These are phyloP conservation scores for Aureobasidium mangrovei DNA, from an alignment of 2,329 filamentous ascomycete species.

Conservation along the genomic window DNA sequence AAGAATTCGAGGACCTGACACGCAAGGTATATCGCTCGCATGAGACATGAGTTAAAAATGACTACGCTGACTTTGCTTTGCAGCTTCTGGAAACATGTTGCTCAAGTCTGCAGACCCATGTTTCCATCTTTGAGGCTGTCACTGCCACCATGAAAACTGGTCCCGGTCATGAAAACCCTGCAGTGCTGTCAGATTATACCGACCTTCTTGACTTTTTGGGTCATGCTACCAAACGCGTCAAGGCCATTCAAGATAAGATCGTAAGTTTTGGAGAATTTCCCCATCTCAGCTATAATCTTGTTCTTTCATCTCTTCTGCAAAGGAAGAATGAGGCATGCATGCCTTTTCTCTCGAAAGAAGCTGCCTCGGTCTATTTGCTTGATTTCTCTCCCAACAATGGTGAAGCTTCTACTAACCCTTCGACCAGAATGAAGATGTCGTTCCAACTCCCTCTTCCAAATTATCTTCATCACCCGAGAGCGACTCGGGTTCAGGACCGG, in stretches of 20 bases:
- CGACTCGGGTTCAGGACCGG: not conserved
- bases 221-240: too few species aligned
- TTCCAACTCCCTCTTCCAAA: not conserved
- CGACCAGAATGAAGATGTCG: not conserved
- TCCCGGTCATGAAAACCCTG: not conserved
- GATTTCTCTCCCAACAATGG: not conserved
- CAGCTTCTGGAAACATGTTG: not conserved
- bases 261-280: too few species aligned
- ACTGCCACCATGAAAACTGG: not conserved
- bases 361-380: not conserved
- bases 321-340: not conserved
- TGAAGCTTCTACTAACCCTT: not conserved
- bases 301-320: not conserved
- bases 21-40: not conserved
- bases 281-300: not conserved
- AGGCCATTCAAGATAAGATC: too few species aligned
- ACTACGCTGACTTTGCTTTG: not conserved
- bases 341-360: not conserved
- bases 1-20: not conserved
- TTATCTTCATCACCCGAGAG: not conserved
- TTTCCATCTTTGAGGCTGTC: conserved; percentile 1
- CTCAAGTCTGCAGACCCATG: conserved; percentile 4
- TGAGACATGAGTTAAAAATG: not conserved
- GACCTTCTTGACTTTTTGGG: too few species aligned
- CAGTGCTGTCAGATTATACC: too few species aligned